Evolutionary conservation across 768 basidiomycete genomes (phyloP).

Genomic region (Podaxis mareebaensis): DNA sequence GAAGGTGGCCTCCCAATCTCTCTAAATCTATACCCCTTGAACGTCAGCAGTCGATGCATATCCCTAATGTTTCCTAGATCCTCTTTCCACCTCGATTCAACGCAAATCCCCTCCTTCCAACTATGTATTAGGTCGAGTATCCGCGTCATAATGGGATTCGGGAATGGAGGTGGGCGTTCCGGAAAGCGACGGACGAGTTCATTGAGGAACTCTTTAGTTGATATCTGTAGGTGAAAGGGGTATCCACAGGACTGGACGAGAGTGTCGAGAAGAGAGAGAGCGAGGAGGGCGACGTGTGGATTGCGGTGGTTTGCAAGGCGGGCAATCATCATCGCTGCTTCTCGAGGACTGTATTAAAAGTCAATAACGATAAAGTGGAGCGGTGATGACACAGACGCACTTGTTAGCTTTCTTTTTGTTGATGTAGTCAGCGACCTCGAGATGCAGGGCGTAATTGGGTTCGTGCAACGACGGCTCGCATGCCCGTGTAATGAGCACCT

Average conservation of each 20-base stretch:
- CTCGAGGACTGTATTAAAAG: conserved; percentile 66
- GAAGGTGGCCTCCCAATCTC: conserved; percentile 40
- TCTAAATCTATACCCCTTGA: conserved; percentile 88
- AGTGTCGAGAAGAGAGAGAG: conserved; percentile 84
- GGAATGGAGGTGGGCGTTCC: conserved; percentile 94
- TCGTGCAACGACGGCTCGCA: conserved; percentile 86
- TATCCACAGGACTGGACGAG: conserved; percentile 97
- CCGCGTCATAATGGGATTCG: conserved; percentile 91
- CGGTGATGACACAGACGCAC: conserved; percentile 42
- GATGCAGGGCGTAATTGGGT: conserved; percentile 88
- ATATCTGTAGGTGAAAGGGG: conserved; percentile 93
- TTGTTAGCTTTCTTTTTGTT: conserved; percentile 96
- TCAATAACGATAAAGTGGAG: neutral
- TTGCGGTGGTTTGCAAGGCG: conserved; percentile 90
- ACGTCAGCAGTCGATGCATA: conserved; percentile 92
- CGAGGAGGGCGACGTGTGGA: conserved; percentile 86
- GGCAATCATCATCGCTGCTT: conserved; percentile 85
- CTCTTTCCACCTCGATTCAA: conserved; percentile 89
- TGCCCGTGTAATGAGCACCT: conserved; percentile 75
- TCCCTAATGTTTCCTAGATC: conserved; percentile 96
- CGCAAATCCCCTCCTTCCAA: conserved; percentile 95
- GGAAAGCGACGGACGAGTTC: conserved; percentile 98
- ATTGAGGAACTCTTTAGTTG: conserved; percentile 97
- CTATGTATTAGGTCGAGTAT: conserved; percentile 90
- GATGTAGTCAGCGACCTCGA: conserved; percentile 93